Percentiles rank a stretch among this genome's conserved stretches.
phyloP scores from a whole-genome alignment of 2,329 filamentous ascomycete species.

The Arthrobotrys sinensis region DNA sequence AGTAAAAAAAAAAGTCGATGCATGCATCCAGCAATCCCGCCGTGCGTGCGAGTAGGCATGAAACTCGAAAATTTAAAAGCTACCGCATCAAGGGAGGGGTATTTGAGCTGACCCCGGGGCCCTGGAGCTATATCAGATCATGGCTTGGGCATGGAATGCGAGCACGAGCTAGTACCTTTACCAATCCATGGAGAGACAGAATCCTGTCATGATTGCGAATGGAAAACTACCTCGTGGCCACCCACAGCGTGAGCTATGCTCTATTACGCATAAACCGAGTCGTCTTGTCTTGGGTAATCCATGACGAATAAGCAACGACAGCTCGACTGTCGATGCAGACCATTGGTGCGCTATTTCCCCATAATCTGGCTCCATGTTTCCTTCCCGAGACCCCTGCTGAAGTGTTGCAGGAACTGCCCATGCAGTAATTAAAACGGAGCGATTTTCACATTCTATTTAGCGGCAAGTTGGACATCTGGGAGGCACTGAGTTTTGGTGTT shows the following conservation, averaged over 20 bases:
- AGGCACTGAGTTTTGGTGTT: slow-evolving; percentile 8
- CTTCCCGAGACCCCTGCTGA: slow-evolving; percentile 51
- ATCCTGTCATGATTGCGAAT: slow-evolving; percentile 51
- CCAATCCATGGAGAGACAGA: slow-evolving; percentile 62
- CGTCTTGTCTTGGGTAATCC: slow-evolving; percentile 23
- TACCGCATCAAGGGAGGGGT: slow-evolving; percentile 39
- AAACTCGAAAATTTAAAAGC: slow-evolving; percentile 55
- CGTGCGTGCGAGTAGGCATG: slow-evolving; percentile 43
- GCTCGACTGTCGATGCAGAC: slow-evolving; percentile 19
- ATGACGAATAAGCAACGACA: slow-evolving; percentile 39
- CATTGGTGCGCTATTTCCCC: slow-evolving; percentile 60
- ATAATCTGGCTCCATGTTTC: slow-evolving; percentile 56
- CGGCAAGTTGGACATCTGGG: slow-evolving; percentile 42
- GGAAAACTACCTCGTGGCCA: slow-evolving; percentile 58
- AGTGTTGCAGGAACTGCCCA: slow-evolving; percentile 41
- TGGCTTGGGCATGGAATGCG: background rate
- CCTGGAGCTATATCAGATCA: slow-evolving; percentile 14
- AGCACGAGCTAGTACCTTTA: slow-evolving; percentile 47
- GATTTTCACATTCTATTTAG: slow-evolving; percentile 50
- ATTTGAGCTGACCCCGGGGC: slow-evolving; percentile 11
- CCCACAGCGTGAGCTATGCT: slow-evolving; percentile 39
- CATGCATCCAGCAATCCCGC: slow-evolving; percentile 10
- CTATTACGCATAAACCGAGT: slow-evolving; percentile 41
- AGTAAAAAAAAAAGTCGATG: slow-evolving; percentile 1
- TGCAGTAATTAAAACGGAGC: slow-evolving; percentile 52